A percentile compares a stretch with the other conserved stretches of the same genome.
Evolutionary conservation across 179 eudicot genomes (phyloP).

Genomic region (Beta lomatogona): DNA sequence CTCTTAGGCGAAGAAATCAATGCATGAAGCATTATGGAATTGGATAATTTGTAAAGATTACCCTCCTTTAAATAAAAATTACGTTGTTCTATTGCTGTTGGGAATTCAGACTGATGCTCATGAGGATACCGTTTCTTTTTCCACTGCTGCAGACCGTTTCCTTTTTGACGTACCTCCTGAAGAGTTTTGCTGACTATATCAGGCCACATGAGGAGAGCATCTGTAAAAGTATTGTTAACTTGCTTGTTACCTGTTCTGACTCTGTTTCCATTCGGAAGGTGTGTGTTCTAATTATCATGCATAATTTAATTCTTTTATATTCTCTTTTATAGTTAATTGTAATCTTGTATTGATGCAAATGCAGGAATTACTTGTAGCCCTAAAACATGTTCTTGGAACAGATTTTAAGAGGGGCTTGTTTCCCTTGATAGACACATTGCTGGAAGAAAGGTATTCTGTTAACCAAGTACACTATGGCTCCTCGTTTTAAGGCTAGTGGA

Average conservation of each 20-base stretch:
- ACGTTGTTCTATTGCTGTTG: neutral
- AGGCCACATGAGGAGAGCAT: conserved; percentile 96
- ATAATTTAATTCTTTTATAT: neutral
- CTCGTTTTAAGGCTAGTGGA: no score
- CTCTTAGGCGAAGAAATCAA: neutral
- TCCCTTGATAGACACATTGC: conserved; percentile 88
- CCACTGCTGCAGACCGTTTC: conserved; percentile 82
- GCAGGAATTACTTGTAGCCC: conserved; percentile 88
- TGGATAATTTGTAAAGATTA: neutral
- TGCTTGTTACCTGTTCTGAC: conserved; percentile 97
- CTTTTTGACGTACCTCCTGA: conserved; percentile 91
- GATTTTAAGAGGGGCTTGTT: conserved; percentile 95
- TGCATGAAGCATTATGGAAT: neutral
- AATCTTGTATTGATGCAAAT: conserved; percentile 1
- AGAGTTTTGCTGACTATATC: conserved; percentile 90
- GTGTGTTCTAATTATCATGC: conserved; percentile 15
- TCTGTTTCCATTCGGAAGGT: conserved; percentile 95
- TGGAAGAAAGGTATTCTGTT: conserved; percentile 79
- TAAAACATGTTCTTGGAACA: conserved; percentile 95
- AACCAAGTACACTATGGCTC: neutral
- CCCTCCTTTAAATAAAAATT: neutral
- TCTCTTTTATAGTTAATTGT: neutral
- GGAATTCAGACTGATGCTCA: neutral
- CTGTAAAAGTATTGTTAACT: conserved; percentile 94
- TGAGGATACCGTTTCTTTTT: conserved; percentile 7